Percentiles rank a stretch among this genome's conserved stretches.
phyloP scores from a whole-genome alignment of 306 rosid genomes.

The Trichosanthes truncata region DNA sequence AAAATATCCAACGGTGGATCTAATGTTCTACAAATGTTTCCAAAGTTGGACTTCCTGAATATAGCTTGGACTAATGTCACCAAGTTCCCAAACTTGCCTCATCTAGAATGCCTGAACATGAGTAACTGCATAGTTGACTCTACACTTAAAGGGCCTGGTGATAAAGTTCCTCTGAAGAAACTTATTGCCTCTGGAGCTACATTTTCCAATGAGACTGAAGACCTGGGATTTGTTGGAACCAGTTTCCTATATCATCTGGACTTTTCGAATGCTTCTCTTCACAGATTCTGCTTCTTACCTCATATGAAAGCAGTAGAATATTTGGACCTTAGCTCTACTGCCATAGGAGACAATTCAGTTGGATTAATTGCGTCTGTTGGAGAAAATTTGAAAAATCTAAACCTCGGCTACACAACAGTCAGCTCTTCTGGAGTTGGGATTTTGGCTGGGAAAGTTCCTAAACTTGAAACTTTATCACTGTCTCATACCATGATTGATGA shows the following conservation, averaged over 20 bases:
- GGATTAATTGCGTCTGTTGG: slow-evolving; percentile 52
- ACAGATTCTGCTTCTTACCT: slow-evolving; percentile 46
- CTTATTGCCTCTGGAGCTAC: slow-evolving; percentile 59
- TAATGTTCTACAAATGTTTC: slow-evolving; percentile 42
- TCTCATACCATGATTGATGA: slow-evolving; percentile 72
- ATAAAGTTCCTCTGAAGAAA: slow-evolving; percentile 50
- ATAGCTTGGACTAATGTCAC: slow-evolving; percentile 76
- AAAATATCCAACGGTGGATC: slow-evolving; percentile 64
- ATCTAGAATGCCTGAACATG: slow-evolving; percentile 66
- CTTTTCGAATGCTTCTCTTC: slow-evolving; percentile 45
- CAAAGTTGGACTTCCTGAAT: slow-evolving; percentile 63
- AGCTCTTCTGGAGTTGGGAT: slow-evolving; percentile 59
- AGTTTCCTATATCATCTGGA: slow-evolving; percentile 46
- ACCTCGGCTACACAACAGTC: slow-evolving; percentile 60
- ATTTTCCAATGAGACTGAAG: slow-evolving; percentile 45
- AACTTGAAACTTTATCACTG: slow-evolving; percentile 54
- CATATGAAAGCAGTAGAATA: slow-evolving; percentile 46
- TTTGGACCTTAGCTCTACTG: slow-evolving; percentile 68
- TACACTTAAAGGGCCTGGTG: slow-evolving; percentile 31
- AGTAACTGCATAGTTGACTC: slow-evolving; percentile 70
- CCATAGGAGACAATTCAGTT: slow-evolving; percentile 52
- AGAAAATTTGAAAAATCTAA: slow-evolving; percentile 51
- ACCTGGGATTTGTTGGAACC: slow-evolving; percentile 31
- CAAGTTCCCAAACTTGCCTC: slow-evolving; percentile 48
- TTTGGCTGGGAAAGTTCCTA: slow-evolving; percentile 66